Evolutionary conservation across 2,329 filamentous ascomycete genomes (phyloP), one percentile per base, ranked within the genome.

Genomic region (Cladosporium sp.): DNA sequence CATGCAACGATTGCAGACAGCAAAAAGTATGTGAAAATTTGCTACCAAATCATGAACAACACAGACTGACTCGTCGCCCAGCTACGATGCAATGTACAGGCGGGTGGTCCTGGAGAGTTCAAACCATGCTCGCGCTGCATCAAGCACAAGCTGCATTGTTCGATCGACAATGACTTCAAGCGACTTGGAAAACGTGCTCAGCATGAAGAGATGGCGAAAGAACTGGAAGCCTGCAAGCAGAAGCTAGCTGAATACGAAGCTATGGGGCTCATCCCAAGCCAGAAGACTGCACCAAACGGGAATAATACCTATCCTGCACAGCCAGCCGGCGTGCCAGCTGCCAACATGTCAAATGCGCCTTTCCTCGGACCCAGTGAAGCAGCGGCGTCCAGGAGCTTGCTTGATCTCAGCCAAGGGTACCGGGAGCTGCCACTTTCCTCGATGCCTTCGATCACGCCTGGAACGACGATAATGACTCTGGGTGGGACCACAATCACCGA

Each of bases 101-200:
- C 91, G 74, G 88, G 90, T 25, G 89, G 89, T 4, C 66, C 67
- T 56, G 67, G 68, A 36, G 62, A 66, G 17, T 92, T 91, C 72
- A 83, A 85, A 66, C 84, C 84, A 66, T 94, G 90, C 76, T 86
- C 86, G 55, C 82, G 90, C 57, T 94, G 90, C 75, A 83, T 83
- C 70, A 89, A 90, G 66, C 83, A 92, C 68, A 89, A 88, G 73
- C 85, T 93, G 60, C 83, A 87, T 61, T 94, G 90, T 79, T 90
- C 90, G 73, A 93, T 94, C 73, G 89, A 93, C 73, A 89, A 88
- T 67, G 91, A 91, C 73, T 93, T 93, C 76, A 92, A 91, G 80
- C 86, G 89, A 65, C 80, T 92, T 17, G 88, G 89, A 62, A 94
- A 94, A 77, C 83, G 89, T 40, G 89, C 85, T 62, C 89, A 90